Evolutionary conservation across 176 grass and related monocot genomes (phyloP), one percentile per base, ranked within the genome.

Genomic region (Poa pratensis): DNA sequence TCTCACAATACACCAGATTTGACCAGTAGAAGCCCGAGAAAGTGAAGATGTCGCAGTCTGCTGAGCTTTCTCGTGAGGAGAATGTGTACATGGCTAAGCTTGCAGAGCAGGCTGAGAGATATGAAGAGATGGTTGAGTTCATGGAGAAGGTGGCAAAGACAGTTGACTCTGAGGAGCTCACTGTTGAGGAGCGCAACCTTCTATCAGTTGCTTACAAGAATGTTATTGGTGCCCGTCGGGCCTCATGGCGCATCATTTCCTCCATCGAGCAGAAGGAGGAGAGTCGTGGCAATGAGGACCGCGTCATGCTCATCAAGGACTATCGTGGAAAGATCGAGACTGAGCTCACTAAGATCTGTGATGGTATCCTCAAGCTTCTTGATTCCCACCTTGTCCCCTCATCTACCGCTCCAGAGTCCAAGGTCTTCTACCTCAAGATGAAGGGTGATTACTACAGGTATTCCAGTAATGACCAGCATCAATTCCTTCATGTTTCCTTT

Each of bases 371-470:
- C 65, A 90, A 83, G 79, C 88, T 90, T 59, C 73, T 90, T 46
- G 88, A 83, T 72, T 86, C 84, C 32, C 84, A 90, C 80, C 79
- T 90, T 73, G 74, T 74, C 34, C 84, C 84, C 10, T 90, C 84
- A 46, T 86, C 65, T 5, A 79, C 79, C 0, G 43, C 57, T 78
- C 55, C 84, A 26, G 72, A 90, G 79, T 90, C 88, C 32, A 86
- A 90, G 74, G 79, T 90, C 74, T 90, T 90, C 73, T 90, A 90
- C 73, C 73, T 89, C 26, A 90, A 83, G 48, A 90, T 90, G 88
- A 86, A 83, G 73, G 88, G 84, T 49, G 88, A 83, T 66, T 90
- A 83, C 19, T 86, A 78, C 46, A 86, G 79, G 80, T 83, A 86
- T 64, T 59, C 11, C 13, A 73, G 9, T 78, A 73, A 13, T 46